phyloP scores from a whole-genome alignment of 352 stramenopile species.

The Globisporangium solare region DNA sequence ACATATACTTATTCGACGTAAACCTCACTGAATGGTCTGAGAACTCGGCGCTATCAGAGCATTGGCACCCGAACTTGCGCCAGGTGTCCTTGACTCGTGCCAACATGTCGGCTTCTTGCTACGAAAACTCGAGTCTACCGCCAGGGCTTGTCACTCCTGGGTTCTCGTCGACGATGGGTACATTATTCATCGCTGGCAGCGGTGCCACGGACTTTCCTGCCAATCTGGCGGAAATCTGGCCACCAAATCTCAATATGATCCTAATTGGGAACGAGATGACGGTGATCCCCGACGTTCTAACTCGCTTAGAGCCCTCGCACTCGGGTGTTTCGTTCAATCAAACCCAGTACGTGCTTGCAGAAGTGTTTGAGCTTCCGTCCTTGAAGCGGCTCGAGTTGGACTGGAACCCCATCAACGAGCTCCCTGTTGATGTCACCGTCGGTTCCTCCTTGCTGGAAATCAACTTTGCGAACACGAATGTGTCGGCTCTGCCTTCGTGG shows the following conservation, averaged over 20 bases:
- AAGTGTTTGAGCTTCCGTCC: constrained; percentile 7
- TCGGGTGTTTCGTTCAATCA: neutral
- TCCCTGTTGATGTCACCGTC: neutral
- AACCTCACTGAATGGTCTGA: too few species aligned
- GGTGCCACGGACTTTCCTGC: constrained; percentile 7
- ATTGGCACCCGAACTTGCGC: too few species aligned
- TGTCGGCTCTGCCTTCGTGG: constrained; percentile 6
- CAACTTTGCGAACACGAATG: constrained; percentile 10
- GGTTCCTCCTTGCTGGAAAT: constrained; percentile 1
- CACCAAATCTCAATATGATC: neutral
- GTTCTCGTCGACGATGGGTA: constrained; percentile 4
- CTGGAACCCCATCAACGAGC: constrained; percentile 3
- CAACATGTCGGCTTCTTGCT: too few species aligned
- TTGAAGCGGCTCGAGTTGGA: constrained; percentile 5
- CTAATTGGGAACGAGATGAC: neutral
- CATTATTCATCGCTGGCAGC: neutral
- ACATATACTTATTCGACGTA: too few species aligned
- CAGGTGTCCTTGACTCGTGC: too few species aligned
- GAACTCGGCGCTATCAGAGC: too few species aligned
- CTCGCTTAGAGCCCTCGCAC: neutral
- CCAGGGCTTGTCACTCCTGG: constrained; percentile 1
- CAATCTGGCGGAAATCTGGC: constrained; percentile 18
- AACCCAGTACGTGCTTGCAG: neutral
- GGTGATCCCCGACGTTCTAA: constrained; percentile 1
- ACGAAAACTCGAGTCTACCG: constrained; percentile 1